Base-by-base conservation (phyloP, 116 monocot genomes). In the Thalassia testudinum region DNA sequence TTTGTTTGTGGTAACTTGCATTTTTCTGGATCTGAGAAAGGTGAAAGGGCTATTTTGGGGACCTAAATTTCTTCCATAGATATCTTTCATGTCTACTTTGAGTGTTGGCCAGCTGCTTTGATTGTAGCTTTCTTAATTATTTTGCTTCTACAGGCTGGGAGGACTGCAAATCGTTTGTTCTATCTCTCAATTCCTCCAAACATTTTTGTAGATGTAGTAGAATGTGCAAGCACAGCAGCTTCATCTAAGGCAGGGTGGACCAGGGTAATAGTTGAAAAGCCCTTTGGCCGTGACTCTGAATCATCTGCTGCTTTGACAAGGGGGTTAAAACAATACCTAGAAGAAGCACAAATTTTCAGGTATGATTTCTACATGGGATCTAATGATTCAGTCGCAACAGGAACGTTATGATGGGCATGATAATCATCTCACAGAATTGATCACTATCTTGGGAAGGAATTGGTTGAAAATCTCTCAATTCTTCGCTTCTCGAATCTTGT, bases 401-500 rank as follows among this genome's bases (percentile, higher is more conserved):
- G 22, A 14, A 22, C 12, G 5, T 50, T 50, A 34, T 28, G 30
- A 45, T 13, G 21, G 54, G 42, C 16, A 59, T 47, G 44, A 37
- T 62, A 42, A 15, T 67, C 15, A 11, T 62, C 20, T 27, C 48
- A 43, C 73, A 87, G 95, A 59, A 95, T 95, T 60, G 95, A 95
- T 53, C 95, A 95, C 49, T 95, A 95, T 61, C 60, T 95, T 63
- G 95, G 93, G n/a, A 95, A 95, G 65, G 95, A 95, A 71, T 62
- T 95, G 37, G 95, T 95, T 17, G 95, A 95, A 60, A 95, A 95
- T 43, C 52, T 95, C n/a, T 95, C 95, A 37, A 76, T 95, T 55
- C 79, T 95, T 50, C 84, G 95, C n/a, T 95, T 95, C 60, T 95
- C 95, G 44, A 95, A 95, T 75, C 84, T 95, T 27, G 74, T 95